phyloP scores from a whole-genome alignment of 768 basidiomycete genomes.

The Pleurotus cornucopiae region DNA sequence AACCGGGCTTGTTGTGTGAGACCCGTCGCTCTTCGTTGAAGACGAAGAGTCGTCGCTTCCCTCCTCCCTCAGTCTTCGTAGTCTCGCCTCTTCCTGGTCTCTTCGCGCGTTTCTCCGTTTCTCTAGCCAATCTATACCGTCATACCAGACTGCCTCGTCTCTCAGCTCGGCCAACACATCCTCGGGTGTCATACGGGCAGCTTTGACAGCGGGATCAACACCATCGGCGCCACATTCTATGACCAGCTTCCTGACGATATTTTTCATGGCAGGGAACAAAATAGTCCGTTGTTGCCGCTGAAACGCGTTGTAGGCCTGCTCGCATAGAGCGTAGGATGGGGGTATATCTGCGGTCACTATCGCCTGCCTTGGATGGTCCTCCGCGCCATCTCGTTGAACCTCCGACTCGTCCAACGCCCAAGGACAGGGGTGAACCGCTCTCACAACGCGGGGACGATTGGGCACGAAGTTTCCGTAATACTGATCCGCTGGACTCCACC shows the following conservation, averaged over 20 bases:
- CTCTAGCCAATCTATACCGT: slow-evolving; percentile 68
- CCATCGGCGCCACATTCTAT: slow-evolving; percentile 47
- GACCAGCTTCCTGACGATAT: slow-evolving; percentile 61
- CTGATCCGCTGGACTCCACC: slow-evolving; percentile 71
- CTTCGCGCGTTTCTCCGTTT: slow-evolving; percentile 32
- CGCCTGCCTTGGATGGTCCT: slow-evolving; percentile 41
- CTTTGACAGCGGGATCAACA: slow-evolving; percentile 51
- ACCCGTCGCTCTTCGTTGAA: slow-evolving; percentile 36
- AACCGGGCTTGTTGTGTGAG: slow-evolving; percentile 67
- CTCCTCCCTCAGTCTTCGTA: slow-evolving; percentile 21
- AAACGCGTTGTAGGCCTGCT: slow-evolving; percentile 56
- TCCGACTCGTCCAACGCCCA: slow-evolving; percentile 45
- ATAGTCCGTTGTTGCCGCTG: slow-evolving; percentile 56
- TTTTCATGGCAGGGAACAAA: slow-evolving; percentile 61
- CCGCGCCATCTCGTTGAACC: slow-evolving; percentile 16
- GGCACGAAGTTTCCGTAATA: slow-evolving; percentile 45
- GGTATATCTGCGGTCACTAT: slow-evolving; percentile 51
- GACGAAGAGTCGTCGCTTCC: slow-evolving; percentile 46
- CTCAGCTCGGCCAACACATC: slow-evolving; percentile 56
- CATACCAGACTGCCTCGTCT: slow-evolving; percentile 66
- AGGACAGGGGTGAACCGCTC: slow-evolving; percentile 55
- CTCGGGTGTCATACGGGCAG: slow-evolving; percentile 52
- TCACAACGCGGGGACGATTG: slow-evolving; percentile 32
- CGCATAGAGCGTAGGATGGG: slow-evolving; percentile 60
- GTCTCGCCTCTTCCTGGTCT: slow-evolving; percentile 23